Evolutionary conservation across 208 protist species (phyloP).

Genomic region (Acanthamoeba lugdunensis): DNA sequence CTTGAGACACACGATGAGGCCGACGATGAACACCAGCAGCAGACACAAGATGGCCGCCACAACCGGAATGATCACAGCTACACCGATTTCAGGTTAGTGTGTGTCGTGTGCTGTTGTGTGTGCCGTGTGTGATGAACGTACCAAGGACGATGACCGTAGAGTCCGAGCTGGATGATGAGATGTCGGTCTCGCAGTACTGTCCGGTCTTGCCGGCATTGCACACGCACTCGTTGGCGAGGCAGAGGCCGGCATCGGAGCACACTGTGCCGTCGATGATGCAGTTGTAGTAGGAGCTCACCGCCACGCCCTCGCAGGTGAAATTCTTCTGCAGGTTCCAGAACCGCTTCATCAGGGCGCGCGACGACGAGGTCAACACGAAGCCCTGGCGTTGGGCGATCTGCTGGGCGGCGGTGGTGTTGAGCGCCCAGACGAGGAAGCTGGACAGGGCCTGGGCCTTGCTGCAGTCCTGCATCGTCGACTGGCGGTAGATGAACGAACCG

Average conservation of each 20-base stretch:
- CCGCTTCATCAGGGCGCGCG: neutral
- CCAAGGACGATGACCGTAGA: neutral
- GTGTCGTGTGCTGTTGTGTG: neutral
- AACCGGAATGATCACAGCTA: slow-evolving; percentile 31
- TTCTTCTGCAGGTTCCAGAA: slow-evolving; percentile 9
- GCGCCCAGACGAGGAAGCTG: neutral
- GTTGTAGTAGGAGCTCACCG: slow-evolving; percentile 9
- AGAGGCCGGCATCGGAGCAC: slow-evolving; percentile 42
- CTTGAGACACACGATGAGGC: neutral
- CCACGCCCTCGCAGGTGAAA: slow-evolving; percentile 25
- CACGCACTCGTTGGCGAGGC: neutral
- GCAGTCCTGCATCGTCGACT: slow-evolving; percentile 27
- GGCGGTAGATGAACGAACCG: slow-evolving; percentile 14
- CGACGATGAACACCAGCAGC: neutral
- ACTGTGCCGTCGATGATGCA: neutral
- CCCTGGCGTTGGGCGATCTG: slow-evolving; percentile 40
- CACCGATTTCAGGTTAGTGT: neutral
- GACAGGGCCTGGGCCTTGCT: neutral
- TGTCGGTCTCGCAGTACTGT: neutral
- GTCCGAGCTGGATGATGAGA: neutral
- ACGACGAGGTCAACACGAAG: slow-evolving; percentile 4
- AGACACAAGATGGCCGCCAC: neutral
- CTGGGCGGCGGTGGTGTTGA: neutral
- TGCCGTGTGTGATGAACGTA: neutral
- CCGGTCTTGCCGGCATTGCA: slow-evolving; percentile 28